phyloP scores from a whole-genome alignment of 768 basidiomycete genomes.

The Mycena haematopus region DNA sequence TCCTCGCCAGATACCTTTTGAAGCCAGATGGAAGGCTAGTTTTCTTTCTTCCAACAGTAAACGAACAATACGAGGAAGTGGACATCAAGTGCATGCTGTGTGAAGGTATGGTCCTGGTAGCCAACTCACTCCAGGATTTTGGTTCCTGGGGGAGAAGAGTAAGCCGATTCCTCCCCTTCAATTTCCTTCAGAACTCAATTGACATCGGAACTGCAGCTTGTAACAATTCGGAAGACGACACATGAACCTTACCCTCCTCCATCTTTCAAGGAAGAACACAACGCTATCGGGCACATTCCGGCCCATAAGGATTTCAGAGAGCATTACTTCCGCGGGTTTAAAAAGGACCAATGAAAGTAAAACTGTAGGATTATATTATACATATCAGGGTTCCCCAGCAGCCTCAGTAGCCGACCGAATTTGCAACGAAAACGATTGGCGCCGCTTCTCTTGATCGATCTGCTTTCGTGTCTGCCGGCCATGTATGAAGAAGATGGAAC shows the following conservation, averaged over 20 bases:
- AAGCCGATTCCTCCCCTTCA: slow-evolving; percentile 37
- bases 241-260: slow-evolving; percentile 55
- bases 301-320: slow-evolving; percentile 90
- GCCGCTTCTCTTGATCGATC: slow-evolving; percentile 60
- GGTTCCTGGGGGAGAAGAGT: slow-evolving; percentile 95
- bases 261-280: slow-evolving; percentile 50
- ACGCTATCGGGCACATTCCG: slow-evolving; percentile 55
- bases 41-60: slow-evolving; percentile 94
- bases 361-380: background rate
- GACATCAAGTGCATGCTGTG: slow-evolving; percentile 83
- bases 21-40: slow-evolving; percentile 89
- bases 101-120: slow-evolving; percentile 86
- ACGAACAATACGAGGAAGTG: slow-evolving; percentile 87
- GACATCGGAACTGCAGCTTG: slow-evolving; percentile 59
- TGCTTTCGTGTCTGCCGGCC: slow-evolving; percentile 70
- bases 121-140: slow-evolving; percentile 91
- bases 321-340: slow-evolving; percentile 88
- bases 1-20: slow-evolving; percentile 82
- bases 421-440: slow-evolving; percentile 25
- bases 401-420: slow-evolving; percentile 1
- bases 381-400: background rate
- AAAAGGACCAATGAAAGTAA: slow-evolving; percentile 38
- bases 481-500: slow-evolving; percentile 55
- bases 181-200: background rate
- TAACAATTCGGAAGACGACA: slow-evolving; percentile 84